Conservation (phyloP, 129 eudicot species). For the Artemisia annua region DNA sequence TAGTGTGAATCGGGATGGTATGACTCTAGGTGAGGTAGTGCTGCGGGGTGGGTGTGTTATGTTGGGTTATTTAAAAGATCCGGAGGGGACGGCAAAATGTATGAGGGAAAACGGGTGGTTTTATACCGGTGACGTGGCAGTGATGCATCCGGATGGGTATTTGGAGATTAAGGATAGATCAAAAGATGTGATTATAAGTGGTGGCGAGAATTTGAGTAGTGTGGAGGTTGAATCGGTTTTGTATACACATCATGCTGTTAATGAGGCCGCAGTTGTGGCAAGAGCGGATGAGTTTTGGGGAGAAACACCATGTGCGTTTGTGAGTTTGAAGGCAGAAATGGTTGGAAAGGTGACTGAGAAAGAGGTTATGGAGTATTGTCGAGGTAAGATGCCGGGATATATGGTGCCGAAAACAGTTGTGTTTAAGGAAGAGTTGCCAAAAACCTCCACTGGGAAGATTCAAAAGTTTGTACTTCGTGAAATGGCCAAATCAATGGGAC, state of each 20-base stretch:
- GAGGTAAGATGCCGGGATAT: conserved; percentile 44
- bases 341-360: conserved; percentile 31
- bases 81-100: conserved; percentile 35
- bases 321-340: conserved; percentile 47
- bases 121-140: conserved; percentile 58
- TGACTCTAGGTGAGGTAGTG: conserved; percentile 47
- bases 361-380: conserved; percentile 47
- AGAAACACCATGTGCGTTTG: conserved; percentile 67
- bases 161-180: conserved; percentile 59
- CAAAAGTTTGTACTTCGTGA: conserved; percentile 59
- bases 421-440: conserved; percentile 53
- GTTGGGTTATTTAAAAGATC: conserved; percentile 56
- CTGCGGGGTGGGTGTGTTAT: conserved; percentile 43
- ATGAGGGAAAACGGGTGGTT: conserved; percentile 63
- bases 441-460: conserved; percentile 61
- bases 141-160: conserved; percentile 63
- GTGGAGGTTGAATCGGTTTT: conserved; percentile 62
- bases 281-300: conserved; percentile 61
- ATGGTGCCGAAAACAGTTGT: conserved; percentile 72
- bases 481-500: conserved; percentile 43
- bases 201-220: conserved; percentile 65
- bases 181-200: conserved; percentile 55
- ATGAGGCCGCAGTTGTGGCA: conserved; percentile 68
- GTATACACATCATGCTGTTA: conserved; percentile 44
- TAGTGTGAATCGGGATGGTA: conserved; percentile 42